These are phyloP conservation scores for Heritiera fomes DNA, from an alignment of 345 rosid genomes.

Conservation along the genomic window DNA sequence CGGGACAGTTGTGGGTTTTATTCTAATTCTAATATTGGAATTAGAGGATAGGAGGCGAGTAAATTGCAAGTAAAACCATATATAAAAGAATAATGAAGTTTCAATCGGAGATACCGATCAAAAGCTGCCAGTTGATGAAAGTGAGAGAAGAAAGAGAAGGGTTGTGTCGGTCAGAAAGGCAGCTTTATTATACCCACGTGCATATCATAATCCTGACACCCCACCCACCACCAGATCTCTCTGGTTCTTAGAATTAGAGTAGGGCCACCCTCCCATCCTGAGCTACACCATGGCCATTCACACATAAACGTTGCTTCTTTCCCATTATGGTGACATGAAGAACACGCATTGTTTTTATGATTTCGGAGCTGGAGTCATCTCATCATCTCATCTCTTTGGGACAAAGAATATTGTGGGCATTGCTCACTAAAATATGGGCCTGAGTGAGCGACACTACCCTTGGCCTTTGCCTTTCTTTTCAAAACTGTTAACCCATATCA, in stretches of 20 bases:
- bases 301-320: neutral
- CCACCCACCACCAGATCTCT: slow-evolving; percentile 17
- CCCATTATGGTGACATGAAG: no score
- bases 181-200: slow-evolving; percentile 18
- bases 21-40: no score
- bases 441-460: no score
- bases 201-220: slow-evolving; percentile 11
- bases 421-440: neutral
- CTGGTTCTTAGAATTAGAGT: slow-evolving; percentile 9
- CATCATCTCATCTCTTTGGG: neutral
- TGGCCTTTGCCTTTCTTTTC: neutral
- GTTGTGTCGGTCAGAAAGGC: slow-evolving; percentile 6
- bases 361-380: neutral
- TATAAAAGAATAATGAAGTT: no score
- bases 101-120: no score
- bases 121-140: no score
- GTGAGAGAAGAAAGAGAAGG: neutral
- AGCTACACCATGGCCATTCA: neutral
- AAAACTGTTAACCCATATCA: neutral
- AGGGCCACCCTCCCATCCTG: neutral
- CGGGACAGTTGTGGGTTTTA: no score
- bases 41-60: no score
- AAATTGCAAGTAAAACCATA: no score
- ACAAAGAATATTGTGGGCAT: neutral
- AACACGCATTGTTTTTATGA: neutral